These are phyloP conservation scores for Chaetothyriales sp. DNA, from an alignment of 2,329 filamentous ascomycete species.

Conservation along the genomic window DNA sequence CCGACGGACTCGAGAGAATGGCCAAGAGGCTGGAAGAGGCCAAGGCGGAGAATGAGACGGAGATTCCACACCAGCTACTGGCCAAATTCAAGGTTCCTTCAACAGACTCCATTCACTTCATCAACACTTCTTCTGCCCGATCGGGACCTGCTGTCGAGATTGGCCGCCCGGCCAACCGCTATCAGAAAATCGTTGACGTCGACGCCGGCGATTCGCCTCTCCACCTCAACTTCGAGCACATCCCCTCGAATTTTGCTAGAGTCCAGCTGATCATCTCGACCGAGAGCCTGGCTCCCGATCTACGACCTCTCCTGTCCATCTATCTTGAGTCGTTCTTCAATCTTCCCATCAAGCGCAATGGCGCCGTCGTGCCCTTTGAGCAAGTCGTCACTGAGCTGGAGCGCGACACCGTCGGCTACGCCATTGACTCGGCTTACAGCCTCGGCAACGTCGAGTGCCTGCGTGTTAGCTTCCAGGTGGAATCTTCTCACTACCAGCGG, in stretches of 20 bases:
- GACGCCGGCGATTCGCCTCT: conserved; percentile 52
- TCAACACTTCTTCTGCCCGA: conserved; percentile 71
- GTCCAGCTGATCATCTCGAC: conserved; percentile 72
- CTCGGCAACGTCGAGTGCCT: conserved; percentile 72
- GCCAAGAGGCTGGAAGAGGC: conserved; percentile 65
- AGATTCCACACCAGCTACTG: conserved; percentile 71
- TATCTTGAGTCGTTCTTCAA: conserved; percentile 93
- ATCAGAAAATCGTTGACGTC: conserved; percentile 63
- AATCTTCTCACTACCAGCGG: conserved; percentile 72
- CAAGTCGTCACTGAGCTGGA: conserved; percentile 85
- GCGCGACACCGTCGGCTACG: conserved; percentile 76
- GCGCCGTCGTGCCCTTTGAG: conserved; percentile 70
- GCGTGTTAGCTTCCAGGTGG: conserved; percentile 68
- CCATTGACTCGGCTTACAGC: conserved; percentile 52
- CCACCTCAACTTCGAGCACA: conserved; percentile 94
- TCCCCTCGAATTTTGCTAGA: conserved; percentile 83
- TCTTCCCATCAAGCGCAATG: conserved; percentile 66
- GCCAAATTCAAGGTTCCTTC: conserved; percentile 69
- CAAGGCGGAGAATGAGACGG: conserved; percentile 74
- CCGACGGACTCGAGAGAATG: conserved; percentile 65
- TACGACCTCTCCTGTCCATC: conserved; percentile 70
- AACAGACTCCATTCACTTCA: conserved; percentile 88
- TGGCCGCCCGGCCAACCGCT: conserved; percentile 51
- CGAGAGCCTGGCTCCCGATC: conserved; percentile 58
- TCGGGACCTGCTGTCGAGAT: conserved; percentile 63